Percentiles rank a stretch among this genome's conserved stretches.
Evolutionary conservation across 495 filamentous ascomycete genomes (phyloP).

Genomic region (Podospora australis): DNA sequence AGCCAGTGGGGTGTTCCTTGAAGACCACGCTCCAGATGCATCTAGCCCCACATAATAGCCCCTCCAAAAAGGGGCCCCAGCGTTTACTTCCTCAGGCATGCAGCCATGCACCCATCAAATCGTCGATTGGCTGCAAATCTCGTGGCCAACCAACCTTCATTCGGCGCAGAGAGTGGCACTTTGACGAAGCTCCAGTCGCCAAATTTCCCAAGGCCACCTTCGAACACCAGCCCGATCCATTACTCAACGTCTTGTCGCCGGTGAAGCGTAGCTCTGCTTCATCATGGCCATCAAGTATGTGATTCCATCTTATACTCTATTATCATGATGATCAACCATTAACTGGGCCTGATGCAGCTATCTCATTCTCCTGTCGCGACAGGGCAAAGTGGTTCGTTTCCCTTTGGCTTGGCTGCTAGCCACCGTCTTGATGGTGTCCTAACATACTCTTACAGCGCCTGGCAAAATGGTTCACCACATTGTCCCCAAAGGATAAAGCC

Average conservation of each 20-base stretch:
- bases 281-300: slow-evolving; percentile 45
- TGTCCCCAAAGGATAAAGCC: slow-evolving; percentile 96
- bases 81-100: slow-evolving; percentile 12
- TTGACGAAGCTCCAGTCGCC: neutral
- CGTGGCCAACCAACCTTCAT: slow-evolving; percentile 14
- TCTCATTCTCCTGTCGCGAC: slow-evolving; percentile 90
- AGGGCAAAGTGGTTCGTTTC: slow-evolving; percentile 92
- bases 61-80: slow-evolving; percentile 4
- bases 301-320: neutral
- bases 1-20: no score
- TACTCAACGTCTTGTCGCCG: slow-evolving; percentile 13
- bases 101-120: neutral
- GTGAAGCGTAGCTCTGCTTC: slow-evolving; percentile 28
- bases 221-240: slow-evolving; percentile 5
- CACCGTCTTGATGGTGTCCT: slow-evolving; percentile 16
- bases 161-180: slow-evolving; percentile 1
- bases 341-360: slow-evolving; percentile 54
- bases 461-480: slow-evolving; percentile 98
- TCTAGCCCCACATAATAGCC: no score
- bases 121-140: slow-evolving; percentile 4
- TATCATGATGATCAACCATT: slow-evolving; percentile 3
- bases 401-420: slow-evolving; percentile 36
- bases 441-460: slow-evolving; percentile 60
- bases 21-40: no score
- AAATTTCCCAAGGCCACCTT: slow-evolving; percentile 2